Evolutionary conservation across 441 rosid genomes (phyloP), one percentile per base, ranked within the genome.

Genomic region (Daphne laureola): DNA sequence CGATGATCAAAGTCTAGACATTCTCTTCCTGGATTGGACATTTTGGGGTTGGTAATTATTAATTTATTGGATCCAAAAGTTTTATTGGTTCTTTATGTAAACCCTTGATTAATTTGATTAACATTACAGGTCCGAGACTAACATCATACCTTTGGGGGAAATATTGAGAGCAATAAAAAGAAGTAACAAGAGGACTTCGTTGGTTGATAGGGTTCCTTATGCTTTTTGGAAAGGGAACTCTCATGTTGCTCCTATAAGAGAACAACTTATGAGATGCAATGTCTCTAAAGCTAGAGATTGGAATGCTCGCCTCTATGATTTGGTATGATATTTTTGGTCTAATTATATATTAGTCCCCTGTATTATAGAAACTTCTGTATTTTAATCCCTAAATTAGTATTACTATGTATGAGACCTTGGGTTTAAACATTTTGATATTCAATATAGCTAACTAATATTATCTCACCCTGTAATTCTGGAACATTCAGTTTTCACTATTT

Each of bases 31-130:
- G 14, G 90, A 83, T 61, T 80, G 86, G 90, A 66, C 84, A 35
- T 83, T 78, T 47, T 83, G 90, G 90, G 90, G 90, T 55, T 80
- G 90, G 90, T 81, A 69, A 63, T 54, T 38, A 36, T 18, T 18
- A 18, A 18, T 18, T 18, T 18, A 18, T 18, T 18, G 23, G 3
- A 3, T 3, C 23, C 23, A 1, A 18, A 18, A 18, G 3, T 18
- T 18, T 18, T 18, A 18, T 18, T 18, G 3, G 23, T 18, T 18
- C 2, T 18, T 18, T 18, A 3, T 3, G n/a, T 18, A 18, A 18
- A 18, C 23, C 23, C 23, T 18, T 18, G 23, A 18, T 18, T 18
- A 18, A 3, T 18, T 18, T 18, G 23, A 18, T 18, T 1, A 1
- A 18, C 23, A 18, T 18, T 18, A 3, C 23, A 18, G 51, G 51